Base-by-base conservation (phyloP, 495 filamentous ascomycete genomes). In the Usnea hakonensis region DNA sequence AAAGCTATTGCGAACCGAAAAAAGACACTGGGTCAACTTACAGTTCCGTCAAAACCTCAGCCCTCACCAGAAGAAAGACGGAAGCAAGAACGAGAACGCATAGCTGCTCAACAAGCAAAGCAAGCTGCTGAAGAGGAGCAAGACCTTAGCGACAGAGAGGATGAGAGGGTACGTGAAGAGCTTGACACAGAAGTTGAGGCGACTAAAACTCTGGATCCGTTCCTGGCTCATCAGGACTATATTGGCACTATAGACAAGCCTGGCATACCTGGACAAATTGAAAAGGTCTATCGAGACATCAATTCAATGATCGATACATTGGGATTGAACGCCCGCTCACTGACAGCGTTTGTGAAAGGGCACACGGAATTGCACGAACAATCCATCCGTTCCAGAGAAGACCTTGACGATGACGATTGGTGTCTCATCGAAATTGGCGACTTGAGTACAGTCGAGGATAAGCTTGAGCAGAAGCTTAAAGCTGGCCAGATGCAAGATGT, bases 261-360 rank as follows among this genome's bases (percentile, higher is more conserved):
- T 40, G 86, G 83, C 30, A 79, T 91, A 64, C 82, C 88, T 23
- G 84, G 87, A 40, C 85, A 90, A 73, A 88, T 95, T 61, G 95
- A 97, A 71, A 80, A 85, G 30, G 76, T 97, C 1, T 97, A 92
- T 74, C 82, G 90, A 17, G 95, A 97, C 65, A 90, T 96, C 67
- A 97, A 97, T 72, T 89, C 88, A 16, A 99, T 97, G 94, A 82
- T 97, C 33, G 91, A 97, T 69, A 91, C 89, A 3, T 73, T 97
- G 23, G 95, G 92, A 9, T 79, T 97, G 37, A 97, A 97, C 71
- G 85, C 88, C 32, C 85, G 90, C 6, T 83, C 86, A 14, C 73
- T 99, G 32, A 76, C 84, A 52, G 80, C 83, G 1, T 99, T 90
- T 70, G 79, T 90, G 32, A 76, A 78, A 40, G 86, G 85, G 26